Evolutionary conservation across 352 stramenopile genomes (phyloP).

Genomic region (Lagenidium giganteum): DNA sequence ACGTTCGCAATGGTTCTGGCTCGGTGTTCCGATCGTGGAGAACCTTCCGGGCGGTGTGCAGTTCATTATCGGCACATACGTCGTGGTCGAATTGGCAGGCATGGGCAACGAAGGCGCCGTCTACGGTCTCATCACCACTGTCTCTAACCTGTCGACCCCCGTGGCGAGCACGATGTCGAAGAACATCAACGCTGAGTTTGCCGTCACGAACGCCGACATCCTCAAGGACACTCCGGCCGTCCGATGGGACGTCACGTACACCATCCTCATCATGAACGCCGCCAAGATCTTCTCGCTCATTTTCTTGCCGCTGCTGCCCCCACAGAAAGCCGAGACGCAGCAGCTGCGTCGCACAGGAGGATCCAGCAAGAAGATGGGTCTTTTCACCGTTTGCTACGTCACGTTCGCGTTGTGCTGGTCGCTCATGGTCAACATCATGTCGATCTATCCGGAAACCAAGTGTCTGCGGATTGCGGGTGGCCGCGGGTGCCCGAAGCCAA

Average conservation of each 20-base stretch:
- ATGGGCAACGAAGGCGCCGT: conserved; percentile 20
- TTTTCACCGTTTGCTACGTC: conserved; percentile 18
- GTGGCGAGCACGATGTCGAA: conserved; percentile 19
- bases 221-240: conserved; percentile 11
- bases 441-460: conserved; percentile 20
- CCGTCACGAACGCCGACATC: conserved; percentile 18
- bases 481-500: conserved; percentile 10
- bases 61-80: conserved; percentile 21
- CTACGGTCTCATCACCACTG: conserved; percentile 21
- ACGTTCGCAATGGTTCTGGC: conserved; percentile 32
- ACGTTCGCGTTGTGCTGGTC: conserved; percentile 17
- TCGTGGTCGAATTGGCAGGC: conserved; percentile 9
- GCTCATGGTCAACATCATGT: conserved; percentile 18
- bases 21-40: conserved; percentile 23
- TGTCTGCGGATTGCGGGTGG: conserved; percentile 23
- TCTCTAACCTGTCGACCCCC: conserved; percentile 16
- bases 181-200: conserved; percentile 17
- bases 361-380: conserved; percentile 12
- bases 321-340: conserved; percentile 19
- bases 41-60: conserved; percentile 16
- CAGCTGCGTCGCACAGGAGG: conserved; percentile 9
- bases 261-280: conserved; percentile 9
- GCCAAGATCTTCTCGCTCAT: conserved; percentile 15
- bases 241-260: conserved; percentile 15
- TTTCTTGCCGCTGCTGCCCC: conserved; percentile 16